Conservation (phyloP, 441 rosid species). For the Erysimum cheiri region DNA sequence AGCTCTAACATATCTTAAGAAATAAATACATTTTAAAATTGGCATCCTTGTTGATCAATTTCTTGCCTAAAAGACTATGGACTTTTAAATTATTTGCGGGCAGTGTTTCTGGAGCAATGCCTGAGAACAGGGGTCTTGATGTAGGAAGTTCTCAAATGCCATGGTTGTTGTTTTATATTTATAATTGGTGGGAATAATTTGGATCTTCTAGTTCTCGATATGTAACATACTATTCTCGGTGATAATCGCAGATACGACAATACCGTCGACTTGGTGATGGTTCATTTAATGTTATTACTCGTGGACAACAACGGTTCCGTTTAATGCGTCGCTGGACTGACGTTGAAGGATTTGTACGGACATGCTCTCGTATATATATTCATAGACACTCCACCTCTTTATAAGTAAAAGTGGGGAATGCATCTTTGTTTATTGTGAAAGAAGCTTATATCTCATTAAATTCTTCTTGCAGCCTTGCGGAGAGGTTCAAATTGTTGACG, state of each 20-base stretch:
- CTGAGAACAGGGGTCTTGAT: slow-evolving; percentile 14
- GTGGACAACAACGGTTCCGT: slow-evolving; percentile 88
- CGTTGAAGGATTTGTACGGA: slow-evolving; percentile 87
- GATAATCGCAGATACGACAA: slow-evolving; percentile 78
- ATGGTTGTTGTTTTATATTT: background rate
- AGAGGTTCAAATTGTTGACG: slow-evolving; percentile 85
- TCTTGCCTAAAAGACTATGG: background rate
- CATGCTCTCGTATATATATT: slow-evolving; percentile 12
- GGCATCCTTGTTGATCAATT: background rate
- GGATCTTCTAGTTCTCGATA: slow-evolving; percentile 6
- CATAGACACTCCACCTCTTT: background rate
- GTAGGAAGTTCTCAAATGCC: background rate
- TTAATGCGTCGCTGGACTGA: slow-evolving; percentile 81
- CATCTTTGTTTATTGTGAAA: slow-evolving; percentile 8
- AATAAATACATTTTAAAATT: background rate
- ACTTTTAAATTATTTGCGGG: background rate
- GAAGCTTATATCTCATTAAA: slow-evolving; percentile 32
- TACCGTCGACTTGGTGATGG: slow-evolving; percentile 84
- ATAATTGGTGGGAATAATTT: background rate
- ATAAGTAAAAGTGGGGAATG: slow-evolving; percentile 13
- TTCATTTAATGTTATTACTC: slow-evolving; percentile 83
- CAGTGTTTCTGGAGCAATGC: slow-evolving; percentile 13
- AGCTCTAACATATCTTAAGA: background rate
- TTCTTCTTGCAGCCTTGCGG: slow-evolving; percentile 68
- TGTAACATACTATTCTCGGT: slow-evolving; percentile 20